phyloP scores from a whole-genome alignment of 2,329 filamentous ascomycete species.

The Sphaerulina musiva region DNA sequence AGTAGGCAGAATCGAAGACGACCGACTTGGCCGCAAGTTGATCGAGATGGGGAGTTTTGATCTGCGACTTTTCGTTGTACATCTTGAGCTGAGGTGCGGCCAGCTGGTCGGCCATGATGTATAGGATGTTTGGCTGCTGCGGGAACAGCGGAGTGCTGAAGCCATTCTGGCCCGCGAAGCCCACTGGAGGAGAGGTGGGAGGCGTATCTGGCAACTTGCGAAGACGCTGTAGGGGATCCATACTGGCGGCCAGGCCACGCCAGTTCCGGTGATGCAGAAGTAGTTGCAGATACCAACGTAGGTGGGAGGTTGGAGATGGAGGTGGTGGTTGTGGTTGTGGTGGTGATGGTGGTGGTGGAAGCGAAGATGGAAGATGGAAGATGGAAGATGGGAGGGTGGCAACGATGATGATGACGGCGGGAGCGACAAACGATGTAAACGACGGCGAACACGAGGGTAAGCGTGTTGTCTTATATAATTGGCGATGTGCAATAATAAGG shows the following conservation, averaged over 20 bases:
- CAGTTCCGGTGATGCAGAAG: not conserved
- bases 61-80: conserved; percentile 80
- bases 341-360: not conserved
- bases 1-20: conserved; percentile 90
- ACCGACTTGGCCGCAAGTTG: conserved; percentile 72
- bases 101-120: conserved; percentile 96
- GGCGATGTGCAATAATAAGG: not conserved
- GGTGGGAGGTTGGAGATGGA: not conserved
- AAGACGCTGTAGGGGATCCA: conserved; percentile 27
- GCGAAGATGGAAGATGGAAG: not conserved
- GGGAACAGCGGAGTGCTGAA: conserved; percentile 36
- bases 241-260: not conserved
- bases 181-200: conserved; percentile 34
- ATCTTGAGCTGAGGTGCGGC: conserved; percentile 86
- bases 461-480: not conserved
- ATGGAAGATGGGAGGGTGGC: not conserved
- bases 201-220: conserved; percentile 32
- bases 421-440: not conserved
- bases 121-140: conserved; percentile 67
- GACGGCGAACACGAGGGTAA: not conserved
- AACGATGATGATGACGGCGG: not conserved
- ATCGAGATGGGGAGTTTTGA: conserved; percentile 88
- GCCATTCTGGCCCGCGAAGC: conserved; percentile 35
- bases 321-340: not conserved
- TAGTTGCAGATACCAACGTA: too few relatives aligned